Evolutionary conservation across 768 basidiomycete genomes (phyloP), one percentile per base, ranked within the genome.

Genomic region (Pisolithus orientalis): DNA sequence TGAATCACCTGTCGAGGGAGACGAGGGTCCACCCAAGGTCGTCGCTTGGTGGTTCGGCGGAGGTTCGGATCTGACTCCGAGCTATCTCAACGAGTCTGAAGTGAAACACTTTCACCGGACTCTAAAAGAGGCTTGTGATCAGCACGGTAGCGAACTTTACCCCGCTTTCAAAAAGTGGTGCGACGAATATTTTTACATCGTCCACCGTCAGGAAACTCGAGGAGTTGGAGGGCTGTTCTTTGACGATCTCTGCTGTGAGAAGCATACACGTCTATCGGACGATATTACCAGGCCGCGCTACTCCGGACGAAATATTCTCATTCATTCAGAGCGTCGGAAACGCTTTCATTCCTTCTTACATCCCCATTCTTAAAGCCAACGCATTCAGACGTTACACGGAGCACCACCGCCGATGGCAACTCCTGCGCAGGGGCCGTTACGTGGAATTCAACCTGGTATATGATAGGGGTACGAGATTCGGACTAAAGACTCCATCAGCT

Each of bases 21-120:
- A 70, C 3, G 64, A 65, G 49, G 63, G 44, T 4, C 44, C 71
- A 25, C 76, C 79, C 7, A 77, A 80, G 57, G 70, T 90, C 17
- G 70, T 94, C 39, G 85, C 93, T 27, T 97, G 94, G 94, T 99
- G 95, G 96, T 99, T 98, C 64, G 95, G 96, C 17, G 96, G 96
- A 32, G 95, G 95, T 6, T 85, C 83, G 6, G 95, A 99, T 66
- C 78, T 98, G 31, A 99, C 96, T 0, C 95, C 95, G 1, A 85
- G 87, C 4, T 97, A 97, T 68, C 80, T 98, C 16, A 91, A 84
- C 71, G 83, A 84, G 52, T 87, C 88, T 52, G 96, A 98, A 65
- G 91, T 83, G 10, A 63, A 67, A 21, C 91, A 94, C 65, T 99
- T 98, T 72, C 96, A 99, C 72, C 56, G 63, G 16, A 85, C 84